Percentiles rank a stretch among this genome's conserved stretches.
phyloP scores from a whole-genome alignment of 2,329 filamentous ascomycete species.

The Trichoderma sp. region DNA sequence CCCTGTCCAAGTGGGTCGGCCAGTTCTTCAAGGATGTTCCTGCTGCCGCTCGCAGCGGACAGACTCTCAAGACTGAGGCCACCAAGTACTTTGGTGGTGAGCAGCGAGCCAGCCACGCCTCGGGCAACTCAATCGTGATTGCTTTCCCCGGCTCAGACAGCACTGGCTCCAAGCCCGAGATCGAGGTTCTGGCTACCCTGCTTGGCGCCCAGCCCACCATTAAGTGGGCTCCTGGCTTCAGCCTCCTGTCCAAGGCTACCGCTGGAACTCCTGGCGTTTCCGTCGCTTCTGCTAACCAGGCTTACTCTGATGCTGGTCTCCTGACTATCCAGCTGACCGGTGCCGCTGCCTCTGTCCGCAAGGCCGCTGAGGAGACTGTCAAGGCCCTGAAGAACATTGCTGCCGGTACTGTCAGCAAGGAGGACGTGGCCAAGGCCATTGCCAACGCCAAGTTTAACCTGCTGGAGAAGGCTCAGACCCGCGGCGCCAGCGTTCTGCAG shows the following conservation, averaged over 20 bases:
- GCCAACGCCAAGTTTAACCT: constrained; percentile 92
- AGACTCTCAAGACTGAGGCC: constrained; percentile 61
- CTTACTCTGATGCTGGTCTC: constrained; percentile 94
- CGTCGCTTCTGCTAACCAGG: constrained; percentile 74
- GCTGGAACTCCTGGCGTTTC: constrained; percentile 67
- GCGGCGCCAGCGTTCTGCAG: constrained; percentile 75
- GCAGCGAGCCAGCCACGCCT: constrained; percentile 78
- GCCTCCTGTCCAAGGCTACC: constrained; percentile 80
- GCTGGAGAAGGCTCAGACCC: constrained; percentile 78
- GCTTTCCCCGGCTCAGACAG: constrained; percentile 90
- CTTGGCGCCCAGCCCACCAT: constrained; percentile 89
- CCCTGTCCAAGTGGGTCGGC: constrained; percentile 85
- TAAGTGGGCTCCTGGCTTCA: constrained; percentile 96
- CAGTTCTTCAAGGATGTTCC: constrained; percentile 85
- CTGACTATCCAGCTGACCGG: constrained; percentile 82
- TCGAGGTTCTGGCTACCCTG: constrained; percentile 82
- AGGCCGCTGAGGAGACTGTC: constrained; percentile 75
- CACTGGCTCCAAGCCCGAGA: constrained; percentile 83
- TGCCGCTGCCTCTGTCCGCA: constrained; percentile 70
- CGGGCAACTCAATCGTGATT: constrained; percentile 83
- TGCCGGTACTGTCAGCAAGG: constrained; percentile 73
- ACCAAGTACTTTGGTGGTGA: constrained; percentile 94
- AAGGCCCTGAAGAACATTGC: constrained; percentile 82
- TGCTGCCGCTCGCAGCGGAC: constrained; percentile 54
- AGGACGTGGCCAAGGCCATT: constrained; percentile 89